Percentiles rank a stretch among this genome's conserved stretches.
These are phyloP conservation scores for Lonicera japonica DNA, from an alignment of 129 eudicot genomes.

Conservation along the genomic window DNA sequence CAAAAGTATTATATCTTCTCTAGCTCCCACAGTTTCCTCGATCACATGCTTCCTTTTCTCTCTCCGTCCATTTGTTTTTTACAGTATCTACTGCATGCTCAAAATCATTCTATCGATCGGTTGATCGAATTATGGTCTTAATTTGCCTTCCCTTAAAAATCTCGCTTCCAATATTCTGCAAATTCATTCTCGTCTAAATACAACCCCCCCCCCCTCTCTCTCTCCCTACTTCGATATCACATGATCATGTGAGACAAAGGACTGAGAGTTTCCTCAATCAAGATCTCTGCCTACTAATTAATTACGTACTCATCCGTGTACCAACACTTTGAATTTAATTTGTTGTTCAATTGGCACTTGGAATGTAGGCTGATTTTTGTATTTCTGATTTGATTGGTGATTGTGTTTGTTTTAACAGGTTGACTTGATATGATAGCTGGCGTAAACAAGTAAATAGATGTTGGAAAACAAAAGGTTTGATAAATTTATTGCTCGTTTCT, in stretches of 20 bases:
- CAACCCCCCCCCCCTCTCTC: constrained; percentile 59
- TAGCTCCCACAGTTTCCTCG: too few species aligned
- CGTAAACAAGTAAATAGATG: constrained; percentile 65
- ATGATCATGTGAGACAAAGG: constrained; percentile 48
- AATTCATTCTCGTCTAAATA: constrained; percentile 50
- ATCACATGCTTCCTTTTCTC: too few species aligned
- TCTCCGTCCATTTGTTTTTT: too few species aligned
- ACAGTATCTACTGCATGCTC: too few species aligned
- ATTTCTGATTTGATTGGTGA: too few species aligned
- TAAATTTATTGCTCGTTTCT: background rate
- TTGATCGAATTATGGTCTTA: too few species aligned
- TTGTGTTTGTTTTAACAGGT: too few species aligned
- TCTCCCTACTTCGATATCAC: constrained; percentile 37
- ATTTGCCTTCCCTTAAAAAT: too few species aligned
- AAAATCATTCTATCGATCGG: too few species aligned
- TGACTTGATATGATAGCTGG: constrained; percentile 83
- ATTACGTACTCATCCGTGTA: background rate
- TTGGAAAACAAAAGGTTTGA: constrained; percentile 81
- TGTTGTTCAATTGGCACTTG: background rate
- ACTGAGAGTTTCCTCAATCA: constrained; percentile 36
- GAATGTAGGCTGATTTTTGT: constrained; percentile 32
- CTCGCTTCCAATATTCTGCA: constrained; percentile 41
- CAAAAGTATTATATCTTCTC: too few species aligned
- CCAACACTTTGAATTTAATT: background rate
- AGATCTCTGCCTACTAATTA: constrained; percentile 53